Percentiles rank a stretch among this genome's conserved stretches.
Conservation (phyloP, 352 stramenopile species). For the Peronospora destructor region DNA sequence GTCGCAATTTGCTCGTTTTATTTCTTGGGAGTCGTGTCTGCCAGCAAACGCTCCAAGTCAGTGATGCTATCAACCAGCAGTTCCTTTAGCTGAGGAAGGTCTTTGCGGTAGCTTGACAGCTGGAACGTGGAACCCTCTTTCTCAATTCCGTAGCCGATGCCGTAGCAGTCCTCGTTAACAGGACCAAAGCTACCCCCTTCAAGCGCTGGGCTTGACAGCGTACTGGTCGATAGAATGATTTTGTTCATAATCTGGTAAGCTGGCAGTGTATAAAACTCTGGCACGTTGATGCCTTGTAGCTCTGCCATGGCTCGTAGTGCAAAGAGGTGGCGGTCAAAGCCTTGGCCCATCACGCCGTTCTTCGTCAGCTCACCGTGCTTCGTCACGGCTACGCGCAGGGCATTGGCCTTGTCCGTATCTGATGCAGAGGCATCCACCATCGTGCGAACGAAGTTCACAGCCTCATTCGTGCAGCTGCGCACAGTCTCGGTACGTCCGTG, state of each 20-base stretch:
- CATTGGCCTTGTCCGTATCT: slow-evolving; percentile 48
- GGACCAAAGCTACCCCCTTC: slow-evolving; percentile 86
- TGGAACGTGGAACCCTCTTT: slow-evolving; percentile 79
- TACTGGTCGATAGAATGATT: slow-evolving; percentile 89
- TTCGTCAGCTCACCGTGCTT: slow-evolving; percentile 87
- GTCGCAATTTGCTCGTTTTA: neutral
- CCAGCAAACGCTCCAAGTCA: slow-evolving; percentile 62
- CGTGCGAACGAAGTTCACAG: slow-evolving; percentile 57
- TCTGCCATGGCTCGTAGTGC: slow-evolving; percentile 65
- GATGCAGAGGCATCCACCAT: slow-evolving; percentile 60
- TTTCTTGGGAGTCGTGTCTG: slow-evolving; percentile 31
- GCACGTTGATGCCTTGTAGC: slow-evolving; percentile 46
- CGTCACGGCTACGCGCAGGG: slow-evolving; percentile 67
- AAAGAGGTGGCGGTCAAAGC: slow-evolving; percentile 86
- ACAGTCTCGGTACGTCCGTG: slow-evolving; percentile 88
- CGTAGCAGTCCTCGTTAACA: slow-evolving; percentile 86
- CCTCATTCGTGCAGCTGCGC: slow-evolving; percentile 84
- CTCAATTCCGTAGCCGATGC: slow-evolving; percentile 86
- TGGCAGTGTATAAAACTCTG: slow-evolving; percentile 74
- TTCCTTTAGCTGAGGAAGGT: slow-evolving; percentile 65
- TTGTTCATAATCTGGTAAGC: slow-evolving; percentile 77
- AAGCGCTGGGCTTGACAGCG: slow-evolving; percentile 74
- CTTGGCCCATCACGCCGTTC: slow-evolving; percentile 87
- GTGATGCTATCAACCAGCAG: slow-evolving; percentile 67
- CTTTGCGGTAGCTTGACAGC: slow-evolving; percentile 77